Conservation (phyloP, 306 rosid genomes). For the Malus sylvestris region DNA sequence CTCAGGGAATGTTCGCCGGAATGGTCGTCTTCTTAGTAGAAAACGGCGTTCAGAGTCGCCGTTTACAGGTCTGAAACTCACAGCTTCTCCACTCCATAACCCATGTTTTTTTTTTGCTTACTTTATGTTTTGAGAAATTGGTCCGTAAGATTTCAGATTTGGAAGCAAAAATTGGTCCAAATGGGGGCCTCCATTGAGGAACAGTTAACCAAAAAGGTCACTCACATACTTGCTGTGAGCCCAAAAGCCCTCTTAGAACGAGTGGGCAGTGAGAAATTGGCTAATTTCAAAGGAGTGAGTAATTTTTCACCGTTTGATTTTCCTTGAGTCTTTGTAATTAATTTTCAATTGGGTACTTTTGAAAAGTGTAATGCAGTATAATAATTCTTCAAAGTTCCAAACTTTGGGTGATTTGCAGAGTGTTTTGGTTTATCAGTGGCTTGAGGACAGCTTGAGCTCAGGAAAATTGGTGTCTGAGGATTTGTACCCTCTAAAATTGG, state of each 20-base stretch:
- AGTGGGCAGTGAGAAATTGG: constrained; percentile 41
- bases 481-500: constrained; percentile 42
- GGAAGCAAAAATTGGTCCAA: constrained; percentile 78
- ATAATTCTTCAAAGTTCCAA: background rate
- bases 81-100: background rate
- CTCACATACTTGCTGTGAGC: constrained; percentile 61
- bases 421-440: constrained; percentile 63
- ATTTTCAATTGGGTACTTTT: background rate
- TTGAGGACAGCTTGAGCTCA: constrained; percentile 74
- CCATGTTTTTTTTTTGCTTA: background rate
- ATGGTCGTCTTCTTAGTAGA: constrained; percentile 55
- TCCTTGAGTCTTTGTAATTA: background rate
- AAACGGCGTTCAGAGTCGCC: constrained; percentile 68
- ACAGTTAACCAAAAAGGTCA: constrained; percentile 46
- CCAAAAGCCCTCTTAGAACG: constrained; percentile 42
- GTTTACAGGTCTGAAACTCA: constrained; percentile 48
- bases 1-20: constrained; percentile 59
- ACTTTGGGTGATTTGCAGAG: constrained; percentile 34
- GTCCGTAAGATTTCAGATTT: constrained; percentile 39
- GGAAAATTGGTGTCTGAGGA: constrained; percentile 69
- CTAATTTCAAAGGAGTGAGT: constrained; percentile 69
- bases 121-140: background rate
- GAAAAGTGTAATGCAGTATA: background rate
- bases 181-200: constrained; percentile 72
- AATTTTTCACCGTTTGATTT: background rate